These are phyloP conservation scores for Coriaria nepalensis DNA, from an alignment of 306 rosid species.

Conservation along the genomic window DNA sequence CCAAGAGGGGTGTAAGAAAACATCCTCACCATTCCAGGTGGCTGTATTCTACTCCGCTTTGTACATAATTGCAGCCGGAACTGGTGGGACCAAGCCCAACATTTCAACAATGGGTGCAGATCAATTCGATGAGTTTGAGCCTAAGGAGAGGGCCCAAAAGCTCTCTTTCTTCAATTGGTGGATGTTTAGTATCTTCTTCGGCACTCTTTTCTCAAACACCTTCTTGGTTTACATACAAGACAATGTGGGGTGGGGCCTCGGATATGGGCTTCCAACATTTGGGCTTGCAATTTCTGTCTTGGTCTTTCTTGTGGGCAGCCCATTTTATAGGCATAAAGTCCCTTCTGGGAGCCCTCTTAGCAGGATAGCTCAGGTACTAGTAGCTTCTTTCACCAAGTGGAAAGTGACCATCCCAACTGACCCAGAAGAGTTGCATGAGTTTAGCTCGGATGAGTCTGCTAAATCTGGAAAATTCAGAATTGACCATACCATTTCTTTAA, in stretches of 20 bases:
- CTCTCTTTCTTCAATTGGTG: constrained; percentile 88
- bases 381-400: constrained; percentile 49
- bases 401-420: constrained; percentile 34
- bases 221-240: constrained; percentile 68
- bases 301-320: constrained; percentile 50
- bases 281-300: constrained; percentile 47
- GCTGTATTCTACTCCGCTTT: constrained; percentile 51
- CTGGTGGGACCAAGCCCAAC: constrained; percentile 84
- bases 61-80: constrained; percentile 55
- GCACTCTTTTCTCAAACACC: constrained; percentile 57
- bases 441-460: constrained; percentile 32
- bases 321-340: constrained; percentile 56
- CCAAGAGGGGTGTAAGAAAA: constrained; percentile 19
- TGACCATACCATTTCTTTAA: constrained; percentile 32
- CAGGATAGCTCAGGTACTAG: constrained; percentile 41
- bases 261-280: constrained; percentile 70
- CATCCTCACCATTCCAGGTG: constrained; percentile 41
- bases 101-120: constrained; percentile 89
- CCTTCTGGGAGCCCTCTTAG: constrained; percentile 65
- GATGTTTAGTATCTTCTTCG: constrained; percentile 57
- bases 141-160: constrained; percentile 42
- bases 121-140: constrained; percentile 69
- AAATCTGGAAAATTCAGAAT: constrained; percentile 25
- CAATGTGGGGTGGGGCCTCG: constrained; percentile 53
- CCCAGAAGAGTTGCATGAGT: constrained; percentile 55